These are phyloP conservation scores for Nemania sp. DNA, from an alignment of 2,329 filamentous ascomycete species.

Conservation along the genomic window DNA sequence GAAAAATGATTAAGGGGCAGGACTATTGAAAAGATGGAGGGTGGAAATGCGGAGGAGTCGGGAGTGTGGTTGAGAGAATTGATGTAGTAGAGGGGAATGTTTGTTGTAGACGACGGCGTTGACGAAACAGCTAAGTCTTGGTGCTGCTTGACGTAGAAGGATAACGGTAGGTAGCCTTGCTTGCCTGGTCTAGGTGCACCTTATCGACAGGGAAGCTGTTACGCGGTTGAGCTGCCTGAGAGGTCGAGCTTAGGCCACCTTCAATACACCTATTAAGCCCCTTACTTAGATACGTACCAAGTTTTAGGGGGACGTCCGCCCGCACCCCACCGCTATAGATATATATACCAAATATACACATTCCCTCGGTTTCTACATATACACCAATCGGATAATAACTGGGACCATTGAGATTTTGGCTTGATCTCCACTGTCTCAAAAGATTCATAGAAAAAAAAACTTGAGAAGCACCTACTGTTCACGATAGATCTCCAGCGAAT, in stretches of 20 bases:
- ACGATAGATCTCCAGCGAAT: conserved; percentile 29
- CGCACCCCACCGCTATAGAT: background rate
- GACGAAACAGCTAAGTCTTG: conserved; percentile 31
- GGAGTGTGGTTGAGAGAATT: conserved; percentile 12
- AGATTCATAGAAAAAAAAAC: conserved; percentile 25
- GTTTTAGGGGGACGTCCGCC: too few species aligned
- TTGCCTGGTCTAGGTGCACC: conserved; percentile 13
- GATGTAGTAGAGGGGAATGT: conserved; percentile 15
- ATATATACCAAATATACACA: background rate
- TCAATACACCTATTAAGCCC: background rate
- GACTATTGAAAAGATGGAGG: background rate
- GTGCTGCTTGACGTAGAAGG: background rate
- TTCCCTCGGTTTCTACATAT: background rate
- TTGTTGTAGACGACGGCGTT: conserved; percentile 27
- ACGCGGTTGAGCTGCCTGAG: conserved; percentile 46
- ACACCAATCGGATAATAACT: background rate
- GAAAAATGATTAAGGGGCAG: conserved; percentile 15
- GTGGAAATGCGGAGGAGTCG: background rate
- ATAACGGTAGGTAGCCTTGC: conserved; percentile 33
- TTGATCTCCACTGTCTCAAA: conserved; percentile 25
- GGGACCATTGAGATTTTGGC: background rate
- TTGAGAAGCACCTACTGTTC: conserved; percentile 10
- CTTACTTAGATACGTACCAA: background rate
- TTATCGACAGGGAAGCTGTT: conserved; percentile 38
- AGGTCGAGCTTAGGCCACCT: conserved; percentile 43